Evolutionary conservation across 2,329 filamentous ascomycete genomes (phyloP).

Genomic region (Aspergillus terreus): DNA sequence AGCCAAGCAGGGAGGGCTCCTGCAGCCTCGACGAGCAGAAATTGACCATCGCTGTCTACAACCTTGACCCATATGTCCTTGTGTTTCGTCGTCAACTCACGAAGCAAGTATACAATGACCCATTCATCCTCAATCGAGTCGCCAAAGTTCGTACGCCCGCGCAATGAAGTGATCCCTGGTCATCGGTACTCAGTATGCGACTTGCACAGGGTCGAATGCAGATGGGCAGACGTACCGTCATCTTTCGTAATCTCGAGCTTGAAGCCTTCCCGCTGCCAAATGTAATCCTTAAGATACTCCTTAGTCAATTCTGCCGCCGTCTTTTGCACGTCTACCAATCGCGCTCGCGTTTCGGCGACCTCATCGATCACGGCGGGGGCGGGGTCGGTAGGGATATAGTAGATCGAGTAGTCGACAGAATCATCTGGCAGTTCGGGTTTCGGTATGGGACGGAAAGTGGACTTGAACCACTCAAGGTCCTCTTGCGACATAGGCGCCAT

Average conservation of each 20-base stretch:
- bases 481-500: slow-evolving; percentile 49
- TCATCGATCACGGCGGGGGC: slow-evolving; percentile 53
- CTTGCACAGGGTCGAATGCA: neutral
- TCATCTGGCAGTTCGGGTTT: slow-evolving; percentile 71
- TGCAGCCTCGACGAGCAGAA: slow-evolving; percentile 89
- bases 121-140: slow-evolving; percentile 97
- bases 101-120: slow-evolving; percentile 86
- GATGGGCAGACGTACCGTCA: slow-evolving; percentile 50
- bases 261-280: slow-evolving; percentile 89
- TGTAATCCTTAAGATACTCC: slow-evolving; percentile 73
- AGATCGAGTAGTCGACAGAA: slow-evolving; percentile 78
- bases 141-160: slow-evolving; percentile 79
- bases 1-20: slow-evolving; percentile 85
- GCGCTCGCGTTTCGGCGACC: slow-evolving; percentile 50
- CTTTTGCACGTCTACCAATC: slow-evolving; percentile 70
- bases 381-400: slow-evolving; percentile 60
- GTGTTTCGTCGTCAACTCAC: slow-evolving; percentile 72
- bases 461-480: slow-evolving; percentile 62
- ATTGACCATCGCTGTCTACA: slow-evolving; percentile 88
- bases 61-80: slow-evolving; percentile 76
- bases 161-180: slow-evolving; percentile 56
- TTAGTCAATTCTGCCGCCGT: slow-evolving; percentile 62
- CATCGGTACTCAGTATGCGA: slow-evolving; percentile 1
- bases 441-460: slow-evolving; percentile 63
- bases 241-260: slow-evolving; percentile 60